These are phyloP conservation scores for Pezicula radicicola DNA, from an alignment of 2,329 filamentous ascomycete genomes.

Conservation along the genomic window DNA sequence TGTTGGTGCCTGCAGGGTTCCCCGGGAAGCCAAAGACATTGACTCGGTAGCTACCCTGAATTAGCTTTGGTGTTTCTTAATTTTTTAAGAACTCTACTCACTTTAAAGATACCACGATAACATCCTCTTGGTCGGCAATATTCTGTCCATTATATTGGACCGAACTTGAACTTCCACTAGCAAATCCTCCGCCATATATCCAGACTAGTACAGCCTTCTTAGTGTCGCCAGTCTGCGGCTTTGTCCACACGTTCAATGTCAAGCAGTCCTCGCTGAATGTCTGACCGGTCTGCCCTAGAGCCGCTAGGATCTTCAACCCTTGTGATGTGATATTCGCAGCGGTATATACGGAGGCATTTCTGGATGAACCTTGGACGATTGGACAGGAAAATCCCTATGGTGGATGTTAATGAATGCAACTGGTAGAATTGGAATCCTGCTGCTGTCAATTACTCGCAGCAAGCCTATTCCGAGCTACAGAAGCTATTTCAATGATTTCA, in stretches of 20 bases:
- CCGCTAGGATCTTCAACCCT: too few species aligned
- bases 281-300: too few species aligned
- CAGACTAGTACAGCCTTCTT: conserved; percentile 38
- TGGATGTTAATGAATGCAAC: too few species aligned
- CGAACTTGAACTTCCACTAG: conserved; percentile 3
- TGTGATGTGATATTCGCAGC: too few species aligned
- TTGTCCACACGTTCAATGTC: conserved; percentile 30
- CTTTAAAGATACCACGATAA: conserved; percentile 40
- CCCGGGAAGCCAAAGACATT: conserved; percentile 18
- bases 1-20: neutral
- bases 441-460: too few species aligned
- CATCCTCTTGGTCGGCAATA: conserved; percentile 36
- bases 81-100: conserved; percentile 24
- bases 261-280: conserved; percentile 28
- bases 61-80: conserved; percentile 15
- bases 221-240: conserved; percentile 17
- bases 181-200: conserved; percentile 35
- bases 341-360: too few species aligned
- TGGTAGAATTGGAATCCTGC: too few species aligned
- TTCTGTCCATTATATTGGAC: conserved; percentile 35
- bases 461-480: too few species aligned
- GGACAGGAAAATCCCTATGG: too few species aligned
- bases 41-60: conserved; percentile 35
- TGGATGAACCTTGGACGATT: too few species aligned
- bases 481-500: too few species aligned